Evolutionary conservation across 2,329 filamentous ascomycete species (phyloP).

Genomic region (Simplicillium sp.): DNA sequence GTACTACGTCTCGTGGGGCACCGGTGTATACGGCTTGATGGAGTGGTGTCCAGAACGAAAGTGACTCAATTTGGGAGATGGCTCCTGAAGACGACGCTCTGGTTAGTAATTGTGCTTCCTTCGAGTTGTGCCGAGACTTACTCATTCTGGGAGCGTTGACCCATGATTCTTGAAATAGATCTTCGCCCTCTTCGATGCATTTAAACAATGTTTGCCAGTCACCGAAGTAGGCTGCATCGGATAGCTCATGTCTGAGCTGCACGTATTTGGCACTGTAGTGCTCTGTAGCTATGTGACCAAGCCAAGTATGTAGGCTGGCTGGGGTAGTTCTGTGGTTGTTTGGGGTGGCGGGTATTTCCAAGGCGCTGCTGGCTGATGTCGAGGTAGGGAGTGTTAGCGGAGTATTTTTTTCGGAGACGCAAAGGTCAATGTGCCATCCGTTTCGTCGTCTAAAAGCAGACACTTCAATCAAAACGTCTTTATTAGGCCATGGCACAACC

Average conservation of each 20-base stretch:
- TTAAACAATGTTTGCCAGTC: background rate
- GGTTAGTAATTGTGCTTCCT: background rate
- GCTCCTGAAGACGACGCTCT: background rate
- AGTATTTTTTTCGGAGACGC: background rate
- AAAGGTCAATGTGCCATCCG: background rate
- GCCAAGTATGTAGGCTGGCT: background rate
- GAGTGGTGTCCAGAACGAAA: background rate
- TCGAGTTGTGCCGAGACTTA: background rate
- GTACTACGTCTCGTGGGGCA: background rate
- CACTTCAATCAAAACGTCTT: background rate
- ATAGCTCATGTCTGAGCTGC: background rate
- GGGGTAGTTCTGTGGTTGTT: too few species aligned
- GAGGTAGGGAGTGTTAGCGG: background rate
- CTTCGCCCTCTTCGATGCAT: background rate
- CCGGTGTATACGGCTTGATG: background rate
- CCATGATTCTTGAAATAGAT: background rate
- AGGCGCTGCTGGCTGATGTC: background rate
- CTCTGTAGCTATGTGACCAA: background rate
- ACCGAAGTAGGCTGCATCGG: background rate
- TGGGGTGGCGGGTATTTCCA: background rate
- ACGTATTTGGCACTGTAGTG: background rate
- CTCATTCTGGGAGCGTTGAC: background rate
- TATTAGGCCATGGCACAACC: background rate
- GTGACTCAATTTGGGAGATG: background rate
- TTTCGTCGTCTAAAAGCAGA: background rate